A percentile compares a stretch with the other conserved stretches of the same genome.
These are phyloP conservation scores for Curvularia sp. DNA, from an alignment of 2,329 filamentous ascomycete genomes.

Conservation along the genomic window DNA sequence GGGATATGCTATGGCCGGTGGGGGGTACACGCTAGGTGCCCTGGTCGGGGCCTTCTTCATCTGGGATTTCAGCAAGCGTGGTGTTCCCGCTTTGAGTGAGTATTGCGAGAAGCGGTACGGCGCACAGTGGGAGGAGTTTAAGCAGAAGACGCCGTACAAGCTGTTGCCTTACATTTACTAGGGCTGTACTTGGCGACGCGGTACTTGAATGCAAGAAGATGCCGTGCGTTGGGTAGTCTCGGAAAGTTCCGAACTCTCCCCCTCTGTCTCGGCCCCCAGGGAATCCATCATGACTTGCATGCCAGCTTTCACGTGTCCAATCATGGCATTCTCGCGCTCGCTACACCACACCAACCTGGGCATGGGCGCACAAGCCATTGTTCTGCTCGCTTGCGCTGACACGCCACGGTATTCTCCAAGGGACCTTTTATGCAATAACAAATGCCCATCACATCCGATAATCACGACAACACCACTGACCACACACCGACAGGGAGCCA, in stretches of 20 bases:
- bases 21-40: constrained; percentile 56
- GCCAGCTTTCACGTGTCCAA: neutral
- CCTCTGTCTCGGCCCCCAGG: neutral
- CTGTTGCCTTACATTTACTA: constrained; percentile 46
- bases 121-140: constrained; percentile 51
- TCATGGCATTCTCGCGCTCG: constrained; percentile 1
- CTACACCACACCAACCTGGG: constrained; percentile 2
- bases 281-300: neutral
- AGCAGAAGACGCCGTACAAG: constrained; percentile 50
- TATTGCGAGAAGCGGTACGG: constrained; percentile 57
- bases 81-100: constrained; percentile 57
- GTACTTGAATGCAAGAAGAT: neutral
- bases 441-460: constrained; percentile 11
- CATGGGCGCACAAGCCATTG: constrained; percentile 8
- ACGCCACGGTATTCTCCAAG: constrained; percentile 1
- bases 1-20: constrained; percentile 58
- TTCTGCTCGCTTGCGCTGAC: constrained; percentile 2
- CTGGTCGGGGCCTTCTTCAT: constrained; percentile 52
- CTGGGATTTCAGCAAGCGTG: constrained; percentile 55
- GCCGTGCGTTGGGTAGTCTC: neutral
- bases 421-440: constrained; percentile 7
- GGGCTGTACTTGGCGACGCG: neutral
- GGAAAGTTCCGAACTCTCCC: neutral
- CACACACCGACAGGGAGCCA: constrained; percentile 9
- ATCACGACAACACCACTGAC: constrained; percentile 8